A percentile compares a stretch with the other conserved stretches of the same genome.
phyloP scores from a whole-genome alignment of 1,284 basidiomycete genomes.

The Laetiporus sulphureus region DNA sequence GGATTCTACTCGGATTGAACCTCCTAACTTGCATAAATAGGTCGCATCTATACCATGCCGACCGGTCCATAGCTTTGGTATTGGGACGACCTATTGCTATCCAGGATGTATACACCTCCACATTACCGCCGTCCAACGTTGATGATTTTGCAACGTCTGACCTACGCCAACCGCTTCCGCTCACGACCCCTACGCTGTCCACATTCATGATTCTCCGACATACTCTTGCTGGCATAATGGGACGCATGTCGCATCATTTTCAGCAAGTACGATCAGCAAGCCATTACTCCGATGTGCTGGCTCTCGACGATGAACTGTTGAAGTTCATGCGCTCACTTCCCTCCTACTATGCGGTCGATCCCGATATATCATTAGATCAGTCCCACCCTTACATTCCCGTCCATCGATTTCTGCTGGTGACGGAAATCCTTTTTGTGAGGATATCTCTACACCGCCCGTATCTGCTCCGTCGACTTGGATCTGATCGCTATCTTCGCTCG shows the following conservation, averaged over 20 bases:
- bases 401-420: slow-evolving; percentile 74
- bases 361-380: slow-evolving; percentile 76
- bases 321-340: slow-evolving; percentile 74
- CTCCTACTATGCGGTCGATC: slow-evolving; percentile 68
- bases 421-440: slow-evolving; percentile 75
- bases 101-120: slow-evolving; percentile 82
- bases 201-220: slow-evolving; percentile 89
- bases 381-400: slow-evolving; percentile 56
- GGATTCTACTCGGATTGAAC: slow-evolving; percentile 12
- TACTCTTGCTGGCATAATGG: slow-evolving; percentile 79
- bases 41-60: slow-evolving; percentile 91
- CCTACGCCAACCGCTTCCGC: slow-evolving; percentile 41
- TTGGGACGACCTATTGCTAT: slow-evolving; percentile 87
- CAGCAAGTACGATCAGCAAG: slow-evolving; percentile 81
- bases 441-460: slow-evolving; percentile 77
- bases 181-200: slow-evolving; percentile 74
- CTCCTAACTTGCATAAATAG: too few relatives aligned
- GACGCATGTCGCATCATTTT: slow-evolving; percentile 91
- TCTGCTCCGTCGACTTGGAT: slow-evolving; percentile 62
- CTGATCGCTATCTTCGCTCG: slow-evolving; percentile 72
- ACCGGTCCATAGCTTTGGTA: slow-evolving; percentile 88
- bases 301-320: slow-evolving; percentile 81
- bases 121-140: slow-evolving; percentile 77
- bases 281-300: slow-evolving; percentile 81
- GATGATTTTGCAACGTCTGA: slow-evolving; percentile 56